Conservation (phyloP, 2,329 filamentous ascomycete species). For the Alternaria atra region DNA sequence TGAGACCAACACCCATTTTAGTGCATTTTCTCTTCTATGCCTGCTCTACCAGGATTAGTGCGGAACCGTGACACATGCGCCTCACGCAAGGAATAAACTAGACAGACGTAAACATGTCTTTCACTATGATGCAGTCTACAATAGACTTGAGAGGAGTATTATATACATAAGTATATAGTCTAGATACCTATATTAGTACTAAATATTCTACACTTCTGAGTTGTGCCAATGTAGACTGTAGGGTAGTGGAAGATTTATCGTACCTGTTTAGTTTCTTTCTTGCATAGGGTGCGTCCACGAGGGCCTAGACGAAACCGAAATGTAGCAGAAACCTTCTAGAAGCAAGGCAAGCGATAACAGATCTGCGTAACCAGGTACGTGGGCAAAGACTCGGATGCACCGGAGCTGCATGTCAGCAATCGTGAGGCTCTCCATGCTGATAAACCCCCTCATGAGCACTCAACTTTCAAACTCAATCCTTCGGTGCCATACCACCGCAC, state of each 20-base stretch:
- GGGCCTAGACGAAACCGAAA: not conserved
- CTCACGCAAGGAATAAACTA: too few species aligned
- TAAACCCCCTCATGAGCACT: not conserved
- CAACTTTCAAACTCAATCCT: not conserved
- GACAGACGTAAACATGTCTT: too few species aligned
- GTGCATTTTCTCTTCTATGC: not conserved
- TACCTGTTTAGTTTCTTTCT: too few species aligned
- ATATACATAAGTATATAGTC: too few species aligned
- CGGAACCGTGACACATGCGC: not conserved
- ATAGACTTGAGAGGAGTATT: too few species aligned
- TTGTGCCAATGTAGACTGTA: too few species aligned
- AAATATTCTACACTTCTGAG: too few species aligned
- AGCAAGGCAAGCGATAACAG: conserved; percentile 6
- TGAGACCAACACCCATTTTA: not conserved
- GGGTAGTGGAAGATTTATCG: too few species aligned
- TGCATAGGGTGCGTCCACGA: too few species aligned
- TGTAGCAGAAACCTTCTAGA: conserved; percentile 10
- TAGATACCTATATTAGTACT: too few species aligned
- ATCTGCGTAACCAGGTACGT: conserved; percentile 5
- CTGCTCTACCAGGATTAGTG: not conserved
- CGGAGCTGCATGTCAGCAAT: conserved; percentile 4
- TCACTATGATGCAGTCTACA: too few species aligned
- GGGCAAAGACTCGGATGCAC: not conserved
- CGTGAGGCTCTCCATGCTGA: not conserved
- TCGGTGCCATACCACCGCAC: not conserved